phyloP scores from a whole-genome alignment of 805 yeast species.

The Teunomyces barrocoloradensis region DNA sequence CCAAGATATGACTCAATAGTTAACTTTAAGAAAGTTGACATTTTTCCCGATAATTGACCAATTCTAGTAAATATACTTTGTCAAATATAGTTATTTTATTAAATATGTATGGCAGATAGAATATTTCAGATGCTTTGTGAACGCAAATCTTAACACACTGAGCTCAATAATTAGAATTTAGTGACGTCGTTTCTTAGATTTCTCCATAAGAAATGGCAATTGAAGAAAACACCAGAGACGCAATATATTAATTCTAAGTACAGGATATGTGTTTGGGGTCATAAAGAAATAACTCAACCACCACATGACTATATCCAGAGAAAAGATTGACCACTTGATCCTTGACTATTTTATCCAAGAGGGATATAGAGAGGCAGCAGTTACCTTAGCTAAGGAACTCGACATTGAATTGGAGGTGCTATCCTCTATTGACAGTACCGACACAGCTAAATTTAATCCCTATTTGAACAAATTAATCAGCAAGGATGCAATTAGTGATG shows the following conservation, averaged over 20 bases:
- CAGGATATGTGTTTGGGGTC: not conserved
- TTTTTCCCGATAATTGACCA: no score
- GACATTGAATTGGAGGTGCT: constrained; percentile 23
- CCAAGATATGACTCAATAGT: no score
- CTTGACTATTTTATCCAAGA: constrained; percentile 74
- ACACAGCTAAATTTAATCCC: constrained; percentile 7
- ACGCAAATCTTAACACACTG: no score
- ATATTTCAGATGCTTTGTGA: no score
- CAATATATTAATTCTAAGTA: not conserved
- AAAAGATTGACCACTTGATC: constrained; percentile 51
- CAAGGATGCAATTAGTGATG: constrained; percentile 10
- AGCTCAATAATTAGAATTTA: no score
- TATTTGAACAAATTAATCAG: constrained; percentile 10
- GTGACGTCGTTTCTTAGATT: no score
- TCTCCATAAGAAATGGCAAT: no score
- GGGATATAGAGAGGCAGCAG: constrained; percentile 71
- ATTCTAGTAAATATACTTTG: no score
- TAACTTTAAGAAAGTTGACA: no score
- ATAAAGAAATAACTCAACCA: not conserved
- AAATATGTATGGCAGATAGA: no score
- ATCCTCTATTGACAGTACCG: not conserved
- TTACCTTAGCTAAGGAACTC: constrained; percentile 58
- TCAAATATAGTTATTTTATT: no score
- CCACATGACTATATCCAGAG: constrained; percentile 18
- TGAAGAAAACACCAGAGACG: not conserved